phyloP scores from a whole-genome alignment of 108 stramenopile genomes.

The Licmophora abbreviata region DNA sequence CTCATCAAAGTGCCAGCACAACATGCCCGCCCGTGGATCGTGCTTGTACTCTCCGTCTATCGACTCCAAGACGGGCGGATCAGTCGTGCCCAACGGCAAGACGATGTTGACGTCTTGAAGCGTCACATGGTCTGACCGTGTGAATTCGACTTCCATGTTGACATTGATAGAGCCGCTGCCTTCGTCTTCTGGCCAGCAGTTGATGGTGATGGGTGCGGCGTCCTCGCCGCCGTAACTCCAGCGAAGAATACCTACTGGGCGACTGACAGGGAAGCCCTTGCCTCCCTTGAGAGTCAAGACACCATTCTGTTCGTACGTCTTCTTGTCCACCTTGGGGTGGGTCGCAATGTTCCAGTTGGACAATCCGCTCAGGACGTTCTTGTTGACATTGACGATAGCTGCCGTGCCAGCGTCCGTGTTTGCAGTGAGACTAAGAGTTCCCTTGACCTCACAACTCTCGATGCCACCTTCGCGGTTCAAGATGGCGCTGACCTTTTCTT shows the following conservation, averaged over 20 bases:
- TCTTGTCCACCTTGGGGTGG: slow-evolving; percentile 97
- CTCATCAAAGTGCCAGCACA: slow-evolving; percentile 95
- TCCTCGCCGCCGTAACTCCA: slow-evolving; percentile 87
- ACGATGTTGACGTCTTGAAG: slow-evolving; percentile 92
- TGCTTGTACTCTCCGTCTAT: slow-evolving; percentile 93
- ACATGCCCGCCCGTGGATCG: slow-evolving; percentile 81
- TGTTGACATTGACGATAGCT: slow-evolving; percentile 83
- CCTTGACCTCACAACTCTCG: slow-evolving; percentile 91
- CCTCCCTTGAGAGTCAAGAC: slow-evolving; percentile 87
- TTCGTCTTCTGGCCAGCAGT: slow-evolving; percentile 98
- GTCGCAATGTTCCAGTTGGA: slow-evolving; percentile 84
- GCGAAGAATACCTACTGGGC: slow-evolving; percentile 89
- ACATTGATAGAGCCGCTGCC: slow-evolving; percentile 89
- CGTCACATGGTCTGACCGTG: slow-evolving; percentile 58
- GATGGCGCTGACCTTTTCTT: slow-evolving; percentile 84
- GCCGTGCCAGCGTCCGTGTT: slow-evolving; percentile 86
- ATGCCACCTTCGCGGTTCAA: slow-evolving; percentile 94
- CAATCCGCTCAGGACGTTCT: slow-evolving; percentile 41
- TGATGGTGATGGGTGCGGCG: slow-evolving; percentile 92
- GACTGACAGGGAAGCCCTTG: slow-evolving; percentile 89
- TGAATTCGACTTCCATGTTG: slow-evolving; percentile 92
- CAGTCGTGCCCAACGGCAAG: slow-evolving; percentile 88
- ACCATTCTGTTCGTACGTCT: slow-evolving; percentile 80
- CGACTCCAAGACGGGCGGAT: slow-evolving; percentile 70
- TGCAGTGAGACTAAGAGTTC: slow-evolving; percentile 93